Base-by-base conservation (phyloP, 192 early-diverging fungal species). In the Rhizophagus clarus region DNA sequence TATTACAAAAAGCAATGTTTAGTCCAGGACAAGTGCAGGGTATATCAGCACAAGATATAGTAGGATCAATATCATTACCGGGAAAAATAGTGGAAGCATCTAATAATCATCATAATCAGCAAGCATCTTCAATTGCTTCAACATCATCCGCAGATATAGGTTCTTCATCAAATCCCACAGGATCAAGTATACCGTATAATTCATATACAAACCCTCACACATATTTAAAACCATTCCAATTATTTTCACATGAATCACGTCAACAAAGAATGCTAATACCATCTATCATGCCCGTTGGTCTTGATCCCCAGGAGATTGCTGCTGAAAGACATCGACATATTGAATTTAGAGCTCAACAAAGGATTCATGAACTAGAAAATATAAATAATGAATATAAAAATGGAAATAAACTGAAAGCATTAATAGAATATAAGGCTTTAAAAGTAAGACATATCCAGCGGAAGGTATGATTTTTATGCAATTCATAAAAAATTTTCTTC, bases 311-410 rank as follows among this genome's bases (percentile, higher is more conserved):
- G n/a, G 89, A 88, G 3, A 79, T 98, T 69, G 84, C 90, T 3
- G 82, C 89, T 51, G 96, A 98, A 87, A 88, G 94, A 34, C 96
- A 98, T 72, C 88, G 89, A 61, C 83, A 87, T 32, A 89, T 94
- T 24, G 77, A 85, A 10, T 88, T 88, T 93, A 96, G 72, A 87
- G 88, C 51, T 7, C 88, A 91, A 29, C 88, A 95, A 82, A 92
- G 96, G 62, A 94, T 98, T 34, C 75, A 88, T 51, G 94, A 96
- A 81, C 88, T 97, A 10, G 91, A 94, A n/a, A n/a, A n/a, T n/a
- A n/a, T n/a, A n/a, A n/a, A 74, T 9, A 56, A 76, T 63, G 77
- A 69, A 24, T 74, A 31, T 37, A 17, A 37, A 29, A 61, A 17
- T 1, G 8, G 11, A 10, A 29, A 61, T 24, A 75, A 61, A 4